Conservation (phyloP, 495 filamentous ascomycete species). For the Tuber borchii region DNA sequence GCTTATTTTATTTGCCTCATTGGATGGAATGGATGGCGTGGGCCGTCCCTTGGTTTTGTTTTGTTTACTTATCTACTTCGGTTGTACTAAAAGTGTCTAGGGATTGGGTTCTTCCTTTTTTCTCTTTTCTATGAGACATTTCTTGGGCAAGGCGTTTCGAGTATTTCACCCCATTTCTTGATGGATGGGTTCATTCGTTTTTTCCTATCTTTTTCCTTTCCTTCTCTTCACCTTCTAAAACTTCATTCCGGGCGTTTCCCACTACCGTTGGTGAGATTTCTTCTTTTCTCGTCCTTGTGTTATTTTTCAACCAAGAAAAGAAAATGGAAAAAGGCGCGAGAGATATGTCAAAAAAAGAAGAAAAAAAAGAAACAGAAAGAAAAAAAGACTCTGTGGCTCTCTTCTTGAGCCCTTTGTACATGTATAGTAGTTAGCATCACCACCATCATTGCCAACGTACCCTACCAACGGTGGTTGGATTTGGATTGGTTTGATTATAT, state of each 20-base stretch:
- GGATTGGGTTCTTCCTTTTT: background rate
- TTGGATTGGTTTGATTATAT: background rate
- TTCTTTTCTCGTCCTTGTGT: background rate
- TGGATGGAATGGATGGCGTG: background rate
- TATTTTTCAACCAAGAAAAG: background rate
- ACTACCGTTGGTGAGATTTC: background rate
- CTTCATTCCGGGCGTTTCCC: background rate
- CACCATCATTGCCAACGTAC: background rate
- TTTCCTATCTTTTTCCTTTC: background rate
- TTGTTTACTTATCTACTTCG: background rate
- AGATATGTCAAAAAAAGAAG: background rate
- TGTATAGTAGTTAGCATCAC: background rate
- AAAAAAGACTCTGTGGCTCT: background rate
- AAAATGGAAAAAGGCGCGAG: background rate
- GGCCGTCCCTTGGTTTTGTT: background rate
- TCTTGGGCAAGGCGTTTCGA: background rate
- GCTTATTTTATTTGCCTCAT: background rate
- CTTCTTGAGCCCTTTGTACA: background rate
- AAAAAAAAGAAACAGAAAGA: background rate
- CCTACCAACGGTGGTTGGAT: background rate
- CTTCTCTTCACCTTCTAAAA: background rate
- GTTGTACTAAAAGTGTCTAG: background rate
- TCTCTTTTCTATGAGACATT: background rate
- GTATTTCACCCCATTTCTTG: background rate
- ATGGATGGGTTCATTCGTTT: slow-evolving; percentile 1